Conservation (phyloP, 2,329 filamentous ascomycete genomes). For the Stemphylium lycopersici region DNA sequence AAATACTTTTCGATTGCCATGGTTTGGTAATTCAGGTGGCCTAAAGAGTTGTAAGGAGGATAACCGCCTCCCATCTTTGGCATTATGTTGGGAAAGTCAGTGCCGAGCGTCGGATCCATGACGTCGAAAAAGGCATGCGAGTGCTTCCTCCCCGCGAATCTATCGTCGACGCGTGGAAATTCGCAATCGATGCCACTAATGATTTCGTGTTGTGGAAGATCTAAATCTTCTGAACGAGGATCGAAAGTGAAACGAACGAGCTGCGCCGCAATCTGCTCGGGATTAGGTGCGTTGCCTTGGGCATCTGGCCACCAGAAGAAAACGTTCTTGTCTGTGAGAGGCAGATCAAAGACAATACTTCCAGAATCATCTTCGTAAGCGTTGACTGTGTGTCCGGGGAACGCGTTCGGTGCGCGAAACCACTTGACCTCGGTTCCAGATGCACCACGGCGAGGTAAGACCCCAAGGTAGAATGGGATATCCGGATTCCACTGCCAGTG, state of each 20-base stretch:
- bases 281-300: constrained; percentile 43
- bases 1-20: constrained; percentile 53
- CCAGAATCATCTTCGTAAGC: constrained; percentile 31
- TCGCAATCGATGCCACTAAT: constrained; percentile 44
- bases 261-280: constrained; percentile 17
- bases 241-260: constrained; percentile 45
- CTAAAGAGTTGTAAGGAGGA: constrained; percentile 56
- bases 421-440: constrained; percentile 30
- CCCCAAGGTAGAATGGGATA: constrained; percentile 34
- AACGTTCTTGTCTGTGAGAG: constrained; percentile 48
- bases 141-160: constrained; percentile 43
- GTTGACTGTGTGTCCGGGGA: constrained; percentile 48
- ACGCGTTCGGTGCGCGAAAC: constrained; percentile 47
- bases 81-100: constrained; percentile 35
- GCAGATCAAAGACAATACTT: constrained; percentile 46
- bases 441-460: constrained; percentile 29
- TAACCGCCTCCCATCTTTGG: constrained; percentile 37
- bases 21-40: constrained; percentile 49
- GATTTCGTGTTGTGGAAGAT: constrained; percentile 31
- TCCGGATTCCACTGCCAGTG: constrained; percentile 49
- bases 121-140: constrained; percentile 49
- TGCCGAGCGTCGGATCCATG: constrained; percentile 50
- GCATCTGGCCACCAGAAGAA: constrained; percentile 54
- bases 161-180: constrained; percentile 52
- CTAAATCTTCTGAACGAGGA: constrained; percentile 26